Evolutionary conservation across 1,139 yeast species (phyloP), one percentile per base, ranked within the genome.

Genomic region (Taphrina communis): DNA sequence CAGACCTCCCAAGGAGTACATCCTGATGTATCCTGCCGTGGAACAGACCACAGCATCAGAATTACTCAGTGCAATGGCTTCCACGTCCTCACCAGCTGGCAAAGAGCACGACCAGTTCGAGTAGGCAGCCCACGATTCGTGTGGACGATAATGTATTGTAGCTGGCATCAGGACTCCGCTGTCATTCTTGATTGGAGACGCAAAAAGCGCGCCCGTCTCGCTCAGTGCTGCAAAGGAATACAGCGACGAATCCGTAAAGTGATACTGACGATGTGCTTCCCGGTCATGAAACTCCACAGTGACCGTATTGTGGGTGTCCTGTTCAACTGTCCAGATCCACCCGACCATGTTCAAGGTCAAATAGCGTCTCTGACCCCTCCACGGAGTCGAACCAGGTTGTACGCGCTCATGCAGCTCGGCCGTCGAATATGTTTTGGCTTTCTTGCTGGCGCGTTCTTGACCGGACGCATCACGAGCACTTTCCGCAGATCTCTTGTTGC

Each of bases 251-350:
- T 94, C 99, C 61, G 88, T 88, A 78, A 94, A 93, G 78, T 91
- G 95, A 74, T 90, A 91, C 74, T 91, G 97, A 69, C 88, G 85
- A 76, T 88, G 89, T n/a, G 84, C 77, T 0, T 92, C 86, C 65
- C 89, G 82, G 76, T 94, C 97, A 75, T 91, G 92, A 75, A 94
- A 94, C 14, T 93, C 86, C 1, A 93, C 92, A 0, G 97, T 91
- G 19, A 93, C 82, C 62, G 93, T 86, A 73, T 87, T 85, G 73
- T 88, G 84, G 14, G 77, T 80, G 46, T 80, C 85, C 72, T 85
- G 90, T 71, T 84, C 83, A 21, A 90, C 96, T 0, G 90, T 82
- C 88, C 97, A 90, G 0, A 88, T 88, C 75, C 90, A 90, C 0
- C 98, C 98, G 51, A 87, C 80, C 7, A 89, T 82, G 74, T 90